Base-by-base conservation (phyloP, 768 basidiomycete genomes). In the Lactarius tabidus region DNA sequence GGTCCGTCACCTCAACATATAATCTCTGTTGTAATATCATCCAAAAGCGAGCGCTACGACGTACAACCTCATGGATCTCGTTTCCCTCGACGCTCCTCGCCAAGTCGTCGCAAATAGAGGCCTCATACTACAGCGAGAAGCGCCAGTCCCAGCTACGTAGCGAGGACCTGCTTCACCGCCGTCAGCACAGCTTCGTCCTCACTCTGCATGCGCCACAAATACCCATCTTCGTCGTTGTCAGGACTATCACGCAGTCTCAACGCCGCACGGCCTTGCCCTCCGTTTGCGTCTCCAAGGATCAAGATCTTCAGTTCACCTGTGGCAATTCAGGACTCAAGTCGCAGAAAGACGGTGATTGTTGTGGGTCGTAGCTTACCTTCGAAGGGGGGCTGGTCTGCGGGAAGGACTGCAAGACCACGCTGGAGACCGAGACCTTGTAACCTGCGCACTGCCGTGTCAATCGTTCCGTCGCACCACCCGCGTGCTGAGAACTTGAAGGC, bases 201-300 rank as follows among this genome's bases (percentile, higher is more conserved):
- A 70, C 85, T 83, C 33, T 87, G 85, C 65, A 90, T 60, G 57
- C 85, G 82, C 89, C 90, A 91, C 54, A 91, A 72, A 71, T 88
- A 89, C 33, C 87, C 82, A 36, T 86, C 85, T 45, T 89, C 90
- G 6, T 88, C 86, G 12, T 39, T 12, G 28, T 70, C 70, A 4
- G 39, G 70, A 23, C 81, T 81, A 67, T 84, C 85, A 57, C 80
- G 82, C 55, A 91, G 74, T 38, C 88, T 82, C 36, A 90, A 72
- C 15, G 79, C 77, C 6, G 81, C 82, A 10, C 70, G 54, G 1
- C 69, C 70, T 43, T 18, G 54, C 4, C 43, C 51, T 4, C 51
- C 51, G 1, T 53, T 62, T 53, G 73, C 67, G 31, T 31, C 39
- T n/a, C 43, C 62, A 6, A 75, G 73, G 26, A 86, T 75, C 57